These are phyloP conservation scores for Diaporthe ilicicola DNA, from an alignment of 2,329 filamentous ascomycete genomes.

Conservation along the genomic window DNA sequence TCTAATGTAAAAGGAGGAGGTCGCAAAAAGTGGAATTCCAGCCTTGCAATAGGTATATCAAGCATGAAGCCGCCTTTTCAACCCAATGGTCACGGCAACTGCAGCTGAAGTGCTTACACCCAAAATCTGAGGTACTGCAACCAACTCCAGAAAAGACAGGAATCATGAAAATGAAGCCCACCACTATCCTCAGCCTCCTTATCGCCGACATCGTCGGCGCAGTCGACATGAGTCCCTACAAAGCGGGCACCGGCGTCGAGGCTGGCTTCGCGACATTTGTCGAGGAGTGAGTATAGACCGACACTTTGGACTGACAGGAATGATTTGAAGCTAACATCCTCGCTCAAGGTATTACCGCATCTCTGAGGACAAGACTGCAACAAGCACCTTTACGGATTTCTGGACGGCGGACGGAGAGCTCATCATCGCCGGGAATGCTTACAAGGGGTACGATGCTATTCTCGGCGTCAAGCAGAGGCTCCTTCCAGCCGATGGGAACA, in stretches of 20 bases:
- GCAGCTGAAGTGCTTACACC: no score
- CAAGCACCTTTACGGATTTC: slow-evolving; percentile 28
- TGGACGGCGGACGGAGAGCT: slow-evolving; percentile 26
- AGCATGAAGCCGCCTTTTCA: background rate
- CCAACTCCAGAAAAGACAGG: background rate
- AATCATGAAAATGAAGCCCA: background rate
- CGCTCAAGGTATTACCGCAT: slow-evolving; percentile 17
- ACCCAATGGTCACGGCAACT: no score
- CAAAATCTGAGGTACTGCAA: background rate
- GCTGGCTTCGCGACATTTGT: slow-evolving; percentile 28
- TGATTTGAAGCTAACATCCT: background rate
- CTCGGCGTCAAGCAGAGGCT: slow-evolving; percentile 29
- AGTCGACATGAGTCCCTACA: slow-evolving; percentile 31
- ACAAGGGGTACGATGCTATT: slow-evolving; percentile 7
- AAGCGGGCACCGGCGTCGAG: slow-evolving; percentile 24
- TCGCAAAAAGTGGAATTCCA: background rate
- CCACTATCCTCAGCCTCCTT: background rate
- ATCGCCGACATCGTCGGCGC: slow-evolving; percentile 8
- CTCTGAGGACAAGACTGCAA: slow-evolving; percentile 30
- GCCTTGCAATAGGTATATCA: background rate
- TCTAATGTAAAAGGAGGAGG: background rate
- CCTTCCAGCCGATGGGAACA: slow-evolving; percentile 31
- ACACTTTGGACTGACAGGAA: no score
- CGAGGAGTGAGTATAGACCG: background rate
- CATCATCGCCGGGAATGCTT: slow-evolving; percentile 19